These are phyloP conservation scores for Lupinus albus DNA, from an alignment of 306 rosid genomes.

Conservation along the genomic window DNA sequence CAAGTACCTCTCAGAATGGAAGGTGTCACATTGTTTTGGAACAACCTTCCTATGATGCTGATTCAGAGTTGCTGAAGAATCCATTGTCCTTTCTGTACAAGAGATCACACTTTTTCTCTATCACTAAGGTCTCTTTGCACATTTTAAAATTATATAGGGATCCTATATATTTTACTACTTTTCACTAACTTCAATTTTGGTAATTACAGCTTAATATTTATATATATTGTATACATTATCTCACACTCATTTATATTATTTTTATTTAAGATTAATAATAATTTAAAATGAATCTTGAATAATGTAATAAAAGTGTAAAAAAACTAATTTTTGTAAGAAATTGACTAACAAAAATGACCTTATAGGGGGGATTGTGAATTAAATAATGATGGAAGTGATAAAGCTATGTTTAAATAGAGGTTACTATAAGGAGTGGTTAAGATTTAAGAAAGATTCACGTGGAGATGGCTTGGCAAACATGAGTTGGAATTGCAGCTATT, in stretches of 20 bases:
- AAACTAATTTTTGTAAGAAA: no score
- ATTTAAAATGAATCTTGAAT: no score
- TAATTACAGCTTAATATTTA: no score
- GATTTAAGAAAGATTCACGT: constrained; percentile 38
- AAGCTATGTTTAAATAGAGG: constrained; percentile 31
- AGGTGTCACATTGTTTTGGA: constrained; percentile 44
- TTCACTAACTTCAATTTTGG: no score
- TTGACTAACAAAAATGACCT: constrained; percentile 30
- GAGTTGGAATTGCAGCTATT: constrained; percentile 30
- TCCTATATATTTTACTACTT: no score
- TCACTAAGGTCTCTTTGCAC: neutral
- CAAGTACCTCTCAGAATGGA: constrained; percentile 17
- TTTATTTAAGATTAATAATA: no score
- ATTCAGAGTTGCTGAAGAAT: constrained; percentile 42
- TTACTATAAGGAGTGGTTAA: constrained; percentile 25
- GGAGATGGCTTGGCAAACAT: constrained; percentile 30
- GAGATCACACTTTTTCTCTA: constrained; percentile 23
- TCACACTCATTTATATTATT: no score
- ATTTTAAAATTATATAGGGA: constrained; percentile 34
- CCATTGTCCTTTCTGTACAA: constrained; percentile 49
- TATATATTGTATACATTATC: no score
- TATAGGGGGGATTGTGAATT: constrained; percentile 37
- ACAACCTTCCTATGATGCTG: constrained; percentile 36
- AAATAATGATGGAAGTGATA: constrained; percentile 1
- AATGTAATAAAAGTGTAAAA: no score